Evolutionary conservation across 1,284 basidiomycete species (phyloP), one percentile per base, ranked within the genome.

Genomic region (Rhodotorula mucilaginosa): DNA sequence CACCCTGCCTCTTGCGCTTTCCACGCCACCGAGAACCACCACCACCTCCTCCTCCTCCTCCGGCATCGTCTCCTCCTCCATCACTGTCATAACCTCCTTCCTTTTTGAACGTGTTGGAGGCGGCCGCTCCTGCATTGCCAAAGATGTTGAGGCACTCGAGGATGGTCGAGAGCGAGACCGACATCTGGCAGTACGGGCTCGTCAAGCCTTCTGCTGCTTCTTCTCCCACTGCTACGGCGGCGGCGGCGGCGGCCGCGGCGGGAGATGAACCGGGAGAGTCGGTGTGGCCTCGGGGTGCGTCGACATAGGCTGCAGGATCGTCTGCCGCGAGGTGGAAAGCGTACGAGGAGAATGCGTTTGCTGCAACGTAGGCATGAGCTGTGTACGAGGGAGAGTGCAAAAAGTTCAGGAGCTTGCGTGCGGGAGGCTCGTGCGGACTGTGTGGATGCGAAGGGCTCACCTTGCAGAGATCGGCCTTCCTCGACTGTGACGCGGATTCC

Each of bases 101-200:
- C 47, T 72, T 31, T 60, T 70, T 68, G 74, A 67, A 74, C 52
- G 61, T 58, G 56, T 63, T 64, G 52, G n/a, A 66, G 23, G 44
- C 63, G 34, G 61, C 46, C 4, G 23, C 62, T 23, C 83, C 83
- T 2, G 90, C 91, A 10, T 92, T 91, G 18, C 94, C 93, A 78
- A 95, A 97, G 68, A 97, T 89, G 80, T 95, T 93, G 57, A 97
- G 85, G 77, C 92, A 94, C 77, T 95, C 92, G 68, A 96, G 86
- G 67, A 96, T 82, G 1, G 89, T 89, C 78, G 88, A 87, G 47
- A 97, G 86, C 5, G 89, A 89, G 69, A 97, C 85, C 79, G 95
- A 92, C 78, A 97, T 93, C 1, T 86, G 84, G 13, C 76, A 73
- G 23, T 76, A 69, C 62, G 64, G 61, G 15, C 59, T 58, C 57